Percentiles rank a stretch among this genome's conserved stretches.
These are phyloP conservation scores for Sporothrix sp. DNA, from an alignment of 2,329 filamentous ascomycete species.

Conservation along the genomic window DNA sequence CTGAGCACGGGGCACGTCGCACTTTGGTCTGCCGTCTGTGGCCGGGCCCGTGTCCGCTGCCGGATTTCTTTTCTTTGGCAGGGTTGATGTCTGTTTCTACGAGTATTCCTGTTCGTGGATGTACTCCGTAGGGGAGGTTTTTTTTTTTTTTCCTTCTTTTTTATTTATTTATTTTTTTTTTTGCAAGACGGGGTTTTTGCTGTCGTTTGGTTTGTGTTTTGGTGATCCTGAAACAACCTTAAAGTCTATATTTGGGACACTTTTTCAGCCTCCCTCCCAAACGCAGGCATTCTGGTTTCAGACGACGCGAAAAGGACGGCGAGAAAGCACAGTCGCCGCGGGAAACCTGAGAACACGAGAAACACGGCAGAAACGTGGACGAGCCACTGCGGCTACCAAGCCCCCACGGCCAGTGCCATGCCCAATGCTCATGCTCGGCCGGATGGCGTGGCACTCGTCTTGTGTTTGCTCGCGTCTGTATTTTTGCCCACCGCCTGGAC, in stretches of 20 bases:
- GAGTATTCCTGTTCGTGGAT: too few species aligned
- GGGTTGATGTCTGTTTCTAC: too few species aligned
- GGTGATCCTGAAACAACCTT: constrained; percentile 9
- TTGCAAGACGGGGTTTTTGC: neutral
- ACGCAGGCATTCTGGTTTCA: neutral
- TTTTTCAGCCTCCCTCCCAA: neutral
- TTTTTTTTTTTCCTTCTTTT: neutral
- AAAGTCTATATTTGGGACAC: constrained; percentile 8
- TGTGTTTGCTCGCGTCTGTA: too few species aligned
- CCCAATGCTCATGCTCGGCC: too few species aligned
- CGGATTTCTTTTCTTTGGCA: neutral
- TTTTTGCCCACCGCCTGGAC: too few species aligned
- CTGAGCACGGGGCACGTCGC: constrained; percentile 1
- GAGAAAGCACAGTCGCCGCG: neutral
- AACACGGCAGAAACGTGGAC: neutral
- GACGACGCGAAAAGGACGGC: neutral
- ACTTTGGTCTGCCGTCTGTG: neutral
- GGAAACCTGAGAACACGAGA: too few species aligned
- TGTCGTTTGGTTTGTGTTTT: neutral
- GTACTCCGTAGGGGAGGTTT: neutral
- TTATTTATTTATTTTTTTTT: neutral
- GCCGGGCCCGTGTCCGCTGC: neutral
- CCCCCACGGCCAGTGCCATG: too few species aligned
- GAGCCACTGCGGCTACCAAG: too few species aligned
- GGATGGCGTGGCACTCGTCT: too few species aligned